Evolutionary conservation across 2,329 filamentous ascomycete genomes (phyloP).

Genomic region (Ceratocystis papillata): DNA sequence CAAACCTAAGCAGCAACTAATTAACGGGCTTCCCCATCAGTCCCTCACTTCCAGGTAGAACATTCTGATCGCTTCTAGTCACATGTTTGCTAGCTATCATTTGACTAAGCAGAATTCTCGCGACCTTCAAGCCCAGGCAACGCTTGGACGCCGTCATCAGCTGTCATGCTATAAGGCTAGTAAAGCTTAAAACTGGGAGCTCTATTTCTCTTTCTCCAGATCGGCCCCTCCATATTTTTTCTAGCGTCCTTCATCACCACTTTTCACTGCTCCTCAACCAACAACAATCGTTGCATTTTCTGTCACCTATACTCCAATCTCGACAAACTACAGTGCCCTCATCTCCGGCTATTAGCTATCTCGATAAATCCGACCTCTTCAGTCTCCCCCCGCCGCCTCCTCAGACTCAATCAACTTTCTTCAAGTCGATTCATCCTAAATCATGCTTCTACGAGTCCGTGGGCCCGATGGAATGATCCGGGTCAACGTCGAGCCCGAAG

Average conservation of each 20-base stretch:
- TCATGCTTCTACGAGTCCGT: constrained; percentile 76
- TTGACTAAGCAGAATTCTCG: constrained; percentile 7
- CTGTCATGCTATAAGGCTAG: neutral
- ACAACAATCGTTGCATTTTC: neutral
- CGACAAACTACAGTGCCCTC: neutral
- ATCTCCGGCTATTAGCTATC: neutral
- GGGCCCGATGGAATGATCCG: constrained; percentile 90
- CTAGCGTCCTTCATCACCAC: neutral
- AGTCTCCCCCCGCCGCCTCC: neutral
- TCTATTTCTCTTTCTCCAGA: neutral
- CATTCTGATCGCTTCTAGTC: neutral
- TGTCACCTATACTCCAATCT: neutral
- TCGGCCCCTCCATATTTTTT: constrained; percentile 6
- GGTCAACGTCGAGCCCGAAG: constrained; percentile 61
- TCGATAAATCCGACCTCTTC: neutral
- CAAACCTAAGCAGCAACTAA: no score
- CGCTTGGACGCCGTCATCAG: constrained; percentile 15
- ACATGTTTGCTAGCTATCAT: neutral
- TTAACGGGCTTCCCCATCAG: no score
- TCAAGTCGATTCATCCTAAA: constrained; percentile 26
- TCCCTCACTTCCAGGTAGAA: neutral
- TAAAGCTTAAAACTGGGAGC: constrained; percentile 6
- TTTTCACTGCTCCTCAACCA: neutral
- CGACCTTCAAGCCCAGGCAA: neutral
- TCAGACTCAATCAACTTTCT: neutral